Conservation (phyloP, 2,329 filamentous ascomycete genomes). For the Diaporthe citrichinensis region DNA sequence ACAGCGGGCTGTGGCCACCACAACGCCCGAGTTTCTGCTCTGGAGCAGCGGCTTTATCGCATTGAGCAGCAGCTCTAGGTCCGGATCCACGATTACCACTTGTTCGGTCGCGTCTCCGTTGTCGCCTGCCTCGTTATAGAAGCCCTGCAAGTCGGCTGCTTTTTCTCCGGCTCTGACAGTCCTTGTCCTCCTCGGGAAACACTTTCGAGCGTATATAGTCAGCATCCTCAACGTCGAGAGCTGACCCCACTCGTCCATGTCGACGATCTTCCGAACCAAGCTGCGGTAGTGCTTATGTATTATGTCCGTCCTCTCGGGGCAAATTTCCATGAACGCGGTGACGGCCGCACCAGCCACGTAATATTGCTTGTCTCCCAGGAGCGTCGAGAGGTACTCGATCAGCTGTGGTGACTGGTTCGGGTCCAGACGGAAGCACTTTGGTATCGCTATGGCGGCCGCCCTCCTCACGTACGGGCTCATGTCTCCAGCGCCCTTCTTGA, state of each 20-base stretch:
- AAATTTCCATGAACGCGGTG: conserved; percentile 88
- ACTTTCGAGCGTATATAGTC: conserved; percentile 86
- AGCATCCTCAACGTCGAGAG: conserved; percentile 85
- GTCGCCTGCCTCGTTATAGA: conserved; percentile 81
- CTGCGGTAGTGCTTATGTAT: conserved; percentile 91
- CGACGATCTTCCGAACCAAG: conserved; percentile 90
- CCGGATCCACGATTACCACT: conserved; percentile 79
- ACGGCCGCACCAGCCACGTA: conserved; percentile 97
- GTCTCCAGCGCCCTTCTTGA: conserved; percentile 92
- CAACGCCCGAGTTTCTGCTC: conserved; percentile 92
- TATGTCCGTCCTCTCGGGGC: conserved; percentile 87
- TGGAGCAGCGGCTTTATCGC: conserved; percentile 87
- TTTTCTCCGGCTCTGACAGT: conserved; percentile 62
- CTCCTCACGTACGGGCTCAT: conserved; percentile 96
- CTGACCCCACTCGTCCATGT: conserved; percentile 99
- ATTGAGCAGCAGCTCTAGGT: conserved; percentile 85
- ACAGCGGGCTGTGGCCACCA: conserved; percentile 87
- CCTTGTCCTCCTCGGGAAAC: conserved; percentile 82
- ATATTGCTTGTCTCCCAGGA: conserved; percentile 93
- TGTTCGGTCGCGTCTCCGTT: conserved; percentile 62
- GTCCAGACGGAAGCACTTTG: conserved; percentile 95
- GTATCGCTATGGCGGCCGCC: conserved; percentile 92
- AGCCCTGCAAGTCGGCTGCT: conserved; percentile 72
- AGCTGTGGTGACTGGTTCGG: conserved; percentile 88
- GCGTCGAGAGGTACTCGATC: conserved; percentile 81